Conservation (phyloP, 306 rosid genomes). For the Phaseolus lunatus region DNA sequence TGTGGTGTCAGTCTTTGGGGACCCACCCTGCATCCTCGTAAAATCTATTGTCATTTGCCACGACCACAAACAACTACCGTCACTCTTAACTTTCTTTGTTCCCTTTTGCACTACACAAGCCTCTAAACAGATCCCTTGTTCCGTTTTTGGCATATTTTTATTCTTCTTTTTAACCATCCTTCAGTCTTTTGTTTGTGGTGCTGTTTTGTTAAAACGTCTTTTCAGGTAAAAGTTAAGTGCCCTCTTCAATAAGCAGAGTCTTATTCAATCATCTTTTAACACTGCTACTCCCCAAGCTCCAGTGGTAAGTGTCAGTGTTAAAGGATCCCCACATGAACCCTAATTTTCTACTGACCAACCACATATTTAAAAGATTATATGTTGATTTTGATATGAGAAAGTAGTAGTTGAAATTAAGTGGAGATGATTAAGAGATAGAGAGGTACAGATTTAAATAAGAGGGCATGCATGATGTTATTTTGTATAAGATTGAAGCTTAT, state of each 20-base stretch:
- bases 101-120: conserved; percentile 3
- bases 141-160: neutral
- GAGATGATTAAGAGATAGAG: too few relatives aligned
- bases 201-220: conserved; percentile 43
- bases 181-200: conserved; percentile 8
- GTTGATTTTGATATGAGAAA: too few relatives aligned
- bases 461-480: neutral
- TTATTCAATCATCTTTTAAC: conserved; percentile 21
- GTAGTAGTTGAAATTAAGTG: too few relatives aligned
- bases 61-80: conserved; percentile 20
- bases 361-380: too few relatives aligned
- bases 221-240: conserved; percentile 30
- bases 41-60: conserved; percentile 35
- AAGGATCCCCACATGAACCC: conserved; percentile 15
- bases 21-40: conserved; percentile 38
- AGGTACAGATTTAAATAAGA: too few relatives aligned
- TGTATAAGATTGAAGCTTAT: conserved; percentile 33
- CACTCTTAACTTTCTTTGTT: conserved; percentile 37
- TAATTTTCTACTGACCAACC: neutral
- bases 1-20: conserved; percentile 45
- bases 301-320: too few relatives aligned
- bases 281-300: too few relatives aligned
- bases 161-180: neutral
- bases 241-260: conserved; percentile 17
- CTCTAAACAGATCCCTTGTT: too few relatives aligned